Conservation (phyloP, 2,329 filamentous ascomycete species). For the Mycosphaerella arachidis region DNA sequence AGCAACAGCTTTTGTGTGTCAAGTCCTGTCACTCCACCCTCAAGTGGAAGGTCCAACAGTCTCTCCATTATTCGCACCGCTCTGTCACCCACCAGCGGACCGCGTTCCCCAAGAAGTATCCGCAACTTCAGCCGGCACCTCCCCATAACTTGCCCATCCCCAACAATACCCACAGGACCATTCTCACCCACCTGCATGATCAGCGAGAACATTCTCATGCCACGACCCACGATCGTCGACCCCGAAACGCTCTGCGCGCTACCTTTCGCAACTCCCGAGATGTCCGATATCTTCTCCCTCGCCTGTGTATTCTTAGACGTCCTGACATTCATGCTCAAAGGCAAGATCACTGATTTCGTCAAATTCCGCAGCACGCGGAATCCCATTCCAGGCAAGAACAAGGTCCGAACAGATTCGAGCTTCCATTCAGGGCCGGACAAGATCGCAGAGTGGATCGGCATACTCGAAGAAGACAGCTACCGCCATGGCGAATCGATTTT, state of each 20-base stretch:
- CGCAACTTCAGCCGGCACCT: conserved; percentile 27
- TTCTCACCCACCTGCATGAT: conserved; percentile 10
- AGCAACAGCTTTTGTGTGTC: conserved; percentile 28
- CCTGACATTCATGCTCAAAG: conserved; percentile 64
- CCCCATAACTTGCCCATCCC: conserved; percentile 9
- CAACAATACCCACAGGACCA: conserved; percentile 13
- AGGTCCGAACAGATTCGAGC: conserved; percentile 53
- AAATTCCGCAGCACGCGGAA: conserved; percentile 61
- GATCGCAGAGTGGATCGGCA: conserved; percentile 65
- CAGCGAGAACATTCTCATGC: conserved; percentile 15
- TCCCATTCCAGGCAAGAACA: conserved; percentile 30
- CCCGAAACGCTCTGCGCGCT: conserved; percentile 41
- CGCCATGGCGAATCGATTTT: conserved; percentile 29
- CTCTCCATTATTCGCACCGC: conserved; percentile 19
- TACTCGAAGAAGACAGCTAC: conserved; percentile 27
- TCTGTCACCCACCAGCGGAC: conserved; percentile 13
- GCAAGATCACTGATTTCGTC: conserved; percentile 61
- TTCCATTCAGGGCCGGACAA: conserved; percentile 69
- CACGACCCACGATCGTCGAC: conserved; percentile 37
- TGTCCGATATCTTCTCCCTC: conserved; percentile 67
- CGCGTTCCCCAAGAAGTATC: conserved; percentile 21
- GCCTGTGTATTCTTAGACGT: conserved; percentile 70
- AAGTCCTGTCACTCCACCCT: conserved; percentile 22
- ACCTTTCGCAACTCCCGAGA: conserved; percentile 32
- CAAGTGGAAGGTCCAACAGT: conserved; percentile 24